Base-by-base conservation (phyloP, 345 rosid species). In the Hypericum androsaemum region DNA sequence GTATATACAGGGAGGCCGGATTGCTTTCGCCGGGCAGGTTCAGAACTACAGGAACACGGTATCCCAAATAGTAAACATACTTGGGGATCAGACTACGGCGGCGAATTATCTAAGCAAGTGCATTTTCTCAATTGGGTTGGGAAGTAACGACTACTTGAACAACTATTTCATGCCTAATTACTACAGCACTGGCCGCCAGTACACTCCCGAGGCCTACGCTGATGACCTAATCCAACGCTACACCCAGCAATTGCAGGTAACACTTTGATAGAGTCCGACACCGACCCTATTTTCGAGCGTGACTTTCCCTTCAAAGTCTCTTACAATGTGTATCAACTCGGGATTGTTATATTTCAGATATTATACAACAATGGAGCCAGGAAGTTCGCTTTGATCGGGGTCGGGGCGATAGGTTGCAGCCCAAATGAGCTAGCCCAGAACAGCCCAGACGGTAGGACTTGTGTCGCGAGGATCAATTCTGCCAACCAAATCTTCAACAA, bases 121-220 rank as follows among this genome's bases (percentile, higher is more conserved):
- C 54, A 32, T 51, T 9, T 51, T 35, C 38, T 51, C 37, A 7
- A 35, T 51, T 9, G 54, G 15, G 7, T 0, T 51, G 2, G 54
- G 54, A 12, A 51, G 41, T 41, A 51, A 51, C 41, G 54, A 51
- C 12, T 51, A 51, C 54, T 9, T 51, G 0, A 51, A 51, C 54
- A 51, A 51, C 41, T 51, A 51, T 16, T 51, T 51, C 54, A 51
- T 35, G 41, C 40, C 54, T 11, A 39, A 36, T 6, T 7, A 10
- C 38, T 51, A 51, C 41, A 51, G 32, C 41, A 17, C 54, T 14
- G 38, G 41, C 40, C 36, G 41, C 7, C 41, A 35, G 8, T 36
- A 32, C 38, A 17, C 54, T 10, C 40, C 54, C 8, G 41, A 51
- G 37, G 17, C 36, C 15, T 51, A 17, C 41, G 40, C 54, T 37